Conservation (phyloP, 495 filamentous ascomycete genomes). For the Aspergillus sclerotioniger region DNA sequence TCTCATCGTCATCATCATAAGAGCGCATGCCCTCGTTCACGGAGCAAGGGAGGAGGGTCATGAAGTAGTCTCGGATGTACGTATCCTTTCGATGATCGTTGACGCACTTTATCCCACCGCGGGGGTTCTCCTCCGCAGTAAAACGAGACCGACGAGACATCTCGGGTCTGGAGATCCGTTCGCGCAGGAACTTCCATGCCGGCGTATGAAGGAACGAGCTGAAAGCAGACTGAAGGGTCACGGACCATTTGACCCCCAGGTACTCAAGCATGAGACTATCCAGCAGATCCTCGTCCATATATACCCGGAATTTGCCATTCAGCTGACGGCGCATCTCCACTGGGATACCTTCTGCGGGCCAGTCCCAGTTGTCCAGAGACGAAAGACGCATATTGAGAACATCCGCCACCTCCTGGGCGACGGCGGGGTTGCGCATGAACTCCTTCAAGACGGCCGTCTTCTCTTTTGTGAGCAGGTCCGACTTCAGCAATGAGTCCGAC, state of each 20-base stretch:
- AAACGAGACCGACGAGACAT: conserved; percentile 49
- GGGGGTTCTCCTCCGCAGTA: conserved; percentile 25
- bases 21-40: conserved; percentile 18
- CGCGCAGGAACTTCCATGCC: conserved; percentile 39
- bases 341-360: conserved; percentile 50
- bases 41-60: conserved; percentile 45
- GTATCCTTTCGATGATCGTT: conserved; percentile 34
- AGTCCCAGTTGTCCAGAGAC: conserved; percentile 58
- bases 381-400: conserved; percentile 68
- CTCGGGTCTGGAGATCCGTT: conserved; percentile 43
- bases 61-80: conserved; percentile 53
- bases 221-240: conserved; percentile 50
- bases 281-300: conserved; percentile 67
- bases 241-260: conserved; percentile 60
- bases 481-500: conserved; percentile 52
- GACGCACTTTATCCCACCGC: conserved; percentile 19
- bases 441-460: conserved; percentile 58
- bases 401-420: conserved; percentile 60
- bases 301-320: conserved; percentile 59
- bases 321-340: conserved; percentile 62
- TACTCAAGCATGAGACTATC: conserved; percentile 65
- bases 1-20: conserved; percentile 36
- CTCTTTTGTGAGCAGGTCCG: conserved; percentile 58
- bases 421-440: conserved; percentile 54
- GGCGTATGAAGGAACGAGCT: conserved; percentile 24